Evolutionary conservation across 208 protist species (phyloP), one percentile per base, ranked within the genome.

Genomic region (Trypanosoma theileri): DNA sequence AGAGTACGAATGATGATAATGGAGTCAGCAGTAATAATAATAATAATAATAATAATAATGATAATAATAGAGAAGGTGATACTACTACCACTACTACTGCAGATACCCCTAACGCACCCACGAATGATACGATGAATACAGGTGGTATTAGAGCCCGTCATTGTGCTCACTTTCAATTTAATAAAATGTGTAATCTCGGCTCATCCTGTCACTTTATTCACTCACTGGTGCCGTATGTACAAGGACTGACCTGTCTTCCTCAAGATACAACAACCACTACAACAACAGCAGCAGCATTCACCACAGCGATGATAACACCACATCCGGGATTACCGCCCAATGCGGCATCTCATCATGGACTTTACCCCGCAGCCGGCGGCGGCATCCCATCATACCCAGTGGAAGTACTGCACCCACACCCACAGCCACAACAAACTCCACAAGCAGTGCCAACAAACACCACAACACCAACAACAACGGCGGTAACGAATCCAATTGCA

Each of bases 111-210:
- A 35, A 35, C 13, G 24, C 50, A 3, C 13, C 31, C 8, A 42
- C 26, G 6, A 44, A 35, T 48, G 66, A 53, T 28, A 41, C 10
- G 35, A 41, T 22, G 22, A 58, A 52, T 28, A 28, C 60, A 12
- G 59, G 31, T 14, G 65, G 75, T 40, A 26, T 86, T 26, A 84
- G 82, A 31, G 58, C 79, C 16, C 79, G 82, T 16, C 86, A 92
- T 68, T 92, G 86, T 61, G 86, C 86, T 4, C 86, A 92, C 66
- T 92, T 92, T 48, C 86, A 92, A 75, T 89, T 89, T 55, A 92
- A 89, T 61, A 75, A 81, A 21, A 85, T 92, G 78, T 92, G 86
- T 62, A 81, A 88, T 51, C 57, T 87, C 4, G 86, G 86, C 14
- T 48, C 55, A 8, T 65, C 60, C 0, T 92, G 86, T 66, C 77